Conservation (phyloP, 805 yeast genomes). For the Metschnikowia shivogae region DNA sequence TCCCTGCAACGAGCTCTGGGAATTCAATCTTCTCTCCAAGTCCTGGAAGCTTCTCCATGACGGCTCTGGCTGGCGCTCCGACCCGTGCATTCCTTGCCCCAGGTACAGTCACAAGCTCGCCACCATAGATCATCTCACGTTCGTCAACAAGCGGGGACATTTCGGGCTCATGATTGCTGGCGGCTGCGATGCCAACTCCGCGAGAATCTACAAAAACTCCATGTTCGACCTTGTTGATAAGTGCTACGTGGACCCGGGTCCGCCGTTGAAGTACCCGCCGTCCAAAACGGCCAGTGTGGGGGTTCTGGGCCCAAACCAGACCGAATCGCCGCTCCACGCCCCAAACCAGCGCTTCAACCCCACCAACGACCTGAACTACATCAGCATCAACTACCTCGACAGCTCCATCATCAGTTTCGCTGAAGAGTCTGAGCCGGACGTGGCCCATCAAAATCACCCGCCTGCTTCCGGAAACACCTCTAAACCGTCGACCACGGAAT, state of each 20-base stretch:
- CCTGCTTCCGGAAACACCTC: neutral
- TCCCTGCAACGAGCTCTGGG: conserved; percentile 68
- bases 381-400: conserved; percentile 30
- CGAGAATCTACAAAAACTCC: conserved; percentile 29
- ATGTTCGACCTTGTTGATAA: conserved; percentile 45
- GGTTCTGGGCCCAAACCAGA: neutral
- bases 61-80: conserved; percentile 24
- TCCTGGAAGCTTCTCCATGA: conserved; percentile 52
- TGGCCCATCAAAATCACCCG: neutral
- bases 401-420: conserved; percentile 32
- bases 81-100: conserved; percentile 25
- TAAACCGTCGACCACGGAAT: conserved; percentile 13
- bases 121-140: conserved; percentile 33
- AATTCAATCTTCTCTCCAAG: conserved; percentile 48
- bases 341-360: conserved; percentile 7
- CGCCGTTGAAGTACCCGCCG: conserved; percentile 12
- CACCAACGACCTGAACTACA: conserved; percentile 16
- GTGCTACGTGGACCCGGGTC: conserved; percentile 24
- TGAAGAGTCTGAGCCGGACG: conserved; percentile 16
- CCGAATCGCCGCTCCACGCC: neutral
- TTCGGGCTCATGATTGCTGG: conserved; percentile 53
- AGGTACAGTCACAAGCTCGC: conserved; percentile 55
- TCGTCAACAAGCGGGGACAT: conserved; percentile 36
- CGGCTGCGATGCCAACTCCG: conserved; percentile 41
- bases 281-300: neutral